Conservation (phyloP, 1,284 basidiomycete species). For the Flammula alnicola region DNA sequence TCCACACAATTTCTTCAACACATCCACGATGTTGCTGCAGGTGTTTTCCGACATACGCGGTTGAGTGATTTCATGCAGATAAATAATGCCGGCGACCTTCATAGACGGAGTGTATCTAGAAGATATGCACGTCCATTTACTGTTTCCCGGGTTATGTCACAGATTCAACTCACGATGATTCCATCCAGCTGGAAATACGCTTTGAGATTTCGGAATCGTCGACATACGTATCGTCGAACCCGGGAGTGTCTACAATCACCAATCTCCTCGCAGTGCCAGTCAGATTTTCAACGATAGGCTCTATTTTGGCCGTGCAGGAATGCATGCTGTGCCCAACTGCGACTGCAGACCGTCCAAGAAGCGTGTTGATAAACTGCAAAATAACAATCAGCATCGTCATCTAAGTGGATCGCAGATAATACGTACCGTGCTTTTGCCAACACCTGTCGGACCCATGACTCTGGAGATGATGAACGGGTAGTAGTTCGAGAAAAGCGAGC, state of each 20-base stretch:
- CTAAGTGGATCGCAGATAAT: background rate
- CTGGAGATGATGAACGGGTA: no score
- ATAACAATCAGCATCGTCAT: background rate
- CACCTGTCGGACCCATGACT: slow-evolving; percentile 8
- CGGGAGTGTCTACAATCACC: slow-evolving; percentile 25
- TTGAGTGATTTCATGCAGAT: slow-evolving; percentile 24
- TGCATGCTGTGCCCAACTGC: background rate
- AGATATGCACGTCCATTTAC: no score
- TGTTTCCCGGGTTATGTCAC: no score
- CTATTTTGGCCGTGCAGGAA: slow-evolving; percentile 1
- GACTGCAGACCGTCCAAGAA: slow-evolving; percentile 1
- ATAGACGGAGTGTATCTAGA: slow-evolving; percentile 1
- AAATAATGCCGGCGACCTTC: slow-evolving; percentile 21
- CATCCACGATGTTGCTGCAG: slow-evolving; percentile 17
- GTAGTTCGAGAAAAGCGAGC: no score
- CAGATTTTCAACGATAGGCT: background rate
- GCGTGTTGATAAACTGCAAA: slow-evolving; percentile 2
- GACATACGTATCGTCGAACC: slow-evolving; percentile 21
- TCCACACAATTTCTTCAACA: slow-evolving; percentile 25
- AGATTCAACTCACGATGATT: slow-evolving; percentile 11
- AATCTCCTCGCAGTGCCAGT: slow-evolving; percentile 8
- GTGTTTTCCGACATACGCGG: slow-evolving; percentile 22
- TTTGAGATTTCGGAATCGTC: slow-evolving; percentile 17
- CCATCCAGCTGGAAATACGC: slow-evolving; percentile 20
- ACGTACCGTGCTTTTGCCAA: slow-evolving; percentile 7